Percentiles rank a stretch among this genome's conserved stretches.
Evolutionary conservation across 2,329 filamentous ascomycete species (phyloP).

Genomic region (Fusarium sp.): DNA sequence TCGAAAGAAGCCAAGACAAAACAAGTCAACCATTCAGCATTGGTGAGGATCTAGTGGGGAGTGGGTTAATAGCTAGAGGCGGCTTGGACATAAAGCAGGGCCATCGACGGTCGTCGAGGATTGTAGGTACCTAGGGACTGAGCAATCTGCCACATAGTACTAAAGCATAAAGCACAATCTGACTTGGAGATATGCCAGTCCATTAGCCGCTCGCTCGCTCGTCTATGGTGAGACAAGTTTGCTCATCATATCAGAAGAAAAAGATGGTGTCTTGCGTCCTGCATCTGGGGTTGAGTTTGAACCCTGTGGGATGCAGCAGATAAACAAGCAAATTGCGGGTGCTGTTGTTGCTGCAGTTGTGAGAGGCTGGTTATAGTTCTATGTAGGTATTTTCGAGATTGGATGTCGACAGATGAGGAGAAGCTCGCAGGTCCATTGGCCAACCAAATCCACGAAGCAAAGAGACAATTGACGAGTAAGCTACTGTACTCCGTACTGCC

Average conservation of each 20-base stretch:
- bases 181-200: constrained; percentile 23
- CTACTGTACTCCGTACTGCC: constrained; percentile 23
- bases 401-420: constrained; percentile 44
- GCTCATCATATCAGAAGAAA: constrained; percentile 29
- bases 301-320: constrained; percentile 41
- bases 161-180: constrained; percentile 24
- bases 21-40: constrained; percentile 40
- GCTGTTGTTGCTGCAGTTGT: constrained; percentile 23
- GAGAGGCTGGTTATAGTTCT: constrained; percentile 39
- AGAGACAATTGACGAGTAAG: constrained; percentile 39
- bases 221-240: constrained; percentile 20
- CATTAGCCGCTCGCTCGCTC: constrained; percentile 39
- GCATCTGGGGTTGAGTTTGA: constrained; percentile 34
- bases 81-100: constrained; percentile 31
- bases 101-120: constrained; percentile 2
- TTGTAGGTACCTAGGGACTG: constrained; percentile 17
- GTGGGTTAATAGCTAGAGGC: constrained; percentile 36
- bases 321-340: constrained; percentile 20
- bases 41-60: constrained; percentile 42
- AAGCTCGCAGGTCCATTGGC: constrained; percentile 44
- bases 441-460: constrained; percentile 43
- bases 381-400: constrained; percentile 36
- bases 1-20: constrained; percentile 36
- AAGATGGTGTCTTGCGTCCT: constrained; percentile 33
- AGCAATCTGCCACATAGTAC: constrained; percentile 30